Base-by-base conservation (phyloP, 2,329 filamentous ascomycete genomes). In the Ophiocordyceps camponoti-rufipedis region DNA sequence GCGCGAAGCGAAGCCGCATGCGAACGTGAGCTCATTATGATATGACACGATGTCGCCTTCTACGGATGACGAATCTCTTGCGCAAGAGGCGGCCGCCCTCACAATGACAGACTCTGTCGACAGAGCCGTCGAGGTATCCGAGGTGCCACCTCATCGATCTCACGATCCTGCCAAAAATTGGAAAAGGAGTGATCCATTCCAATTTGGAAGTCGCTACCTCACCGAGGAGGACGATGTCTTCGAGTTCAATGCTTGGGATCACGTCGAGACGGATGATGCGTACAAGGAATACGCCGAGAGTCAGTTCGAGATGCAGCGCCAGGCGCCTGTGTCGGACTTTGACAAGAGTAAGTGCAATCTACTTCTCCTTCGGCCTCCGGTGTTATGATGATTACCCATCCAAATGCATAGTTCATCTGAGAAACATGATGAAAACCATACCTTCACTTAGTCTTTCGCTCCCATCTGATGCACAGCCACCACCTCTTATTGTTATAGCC, bases 211-310 rank as follows among this genome's bases (percentile, higher is more conserved):
- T 43, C 85, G 89, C 48, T 84, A 75, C 56, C 76, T 98, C 44
- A 78, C 83, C 55, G 73, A 89, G 61, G 77, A 79, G 58, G 88
- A 94, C 66, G 74, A 96, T 60, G 85, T 94, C 56, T 98, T 89
- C 66, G 83, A 93, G 62, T 94, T 91, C 75, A 98, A 98, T 63
- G 91, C 91, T 35, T 98, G 91, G 91, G 91, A 98, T 61, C 89
- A 98, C 61, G 91, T 96, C 59, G 82, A 89, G 64, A 87, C 87
- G 60, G 89, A 96, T 66, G 78, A 85, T 54, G 73, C 80, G 39
- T 96, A 94, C 71, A 80, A 82, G 58, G 77, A 83, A 58, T 94
- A 91, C 62, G 81, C 87, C 49, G 78, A 88, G 63, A 66, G 79
- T 57, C 91, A 96, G 66, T 89, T 84, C 58, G 75, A 76, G 42